These are phyloP conservation scores for Nakazawaea molendinolei DNA, from an alignment of 805 yeast genomes.

Conservation along the genomic window DNA sequence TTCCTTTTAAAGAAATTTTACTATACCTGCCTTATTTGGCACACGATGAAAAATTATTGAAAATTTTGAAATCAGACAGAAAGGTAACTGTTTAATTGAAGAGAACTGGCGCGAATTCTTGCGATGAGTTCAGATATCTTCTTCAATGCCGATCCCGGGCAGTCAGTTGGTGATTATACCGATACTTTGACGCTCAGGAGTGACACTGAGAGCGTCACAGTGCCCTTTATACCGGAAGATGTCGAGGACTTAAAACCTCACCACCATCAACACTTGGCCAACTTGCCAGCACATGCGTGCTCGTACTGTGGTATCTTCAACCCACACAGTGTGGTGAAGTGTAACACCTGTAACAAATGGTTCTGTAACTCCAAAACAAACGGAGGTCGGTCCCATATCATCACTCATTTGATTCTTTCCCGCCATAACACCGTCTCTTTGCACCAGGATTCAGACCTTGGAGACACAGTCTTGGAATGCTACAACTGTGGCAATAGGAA, in stretches of 20 bases:
- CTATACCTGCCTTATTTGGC: no score
- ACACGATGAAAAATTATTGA: no score
- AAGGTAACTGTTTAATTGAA: no score
- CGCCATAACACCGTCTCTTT: constrained; percentile 69
- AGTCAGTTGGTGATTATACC: constrained; percentile 1
- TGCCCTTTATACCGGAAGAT: constrained; percentile 1
- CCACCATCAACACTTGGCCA: not conserved
- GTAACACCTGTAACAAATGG: constrained; percentile 78
- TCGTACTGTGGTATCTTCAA: constrained; percentile 71
- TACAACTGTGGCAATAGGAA: constrained; percentile 83
- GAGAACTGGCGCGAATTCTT: no score
- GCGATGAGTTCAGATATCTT: not conserved
- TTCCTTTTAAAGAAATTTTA: no score
- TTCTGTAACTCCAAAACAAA: constrained; percentile 73
- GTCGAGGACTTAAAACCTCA: constrained; percentile 2
- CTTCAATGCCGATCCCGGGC: constrained; percentile 1
- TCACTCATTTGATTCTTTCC: constrained; percentile 77
- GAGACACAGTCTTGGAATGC: constrained; percentile 85
- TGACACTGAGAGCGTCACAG: not conserved
- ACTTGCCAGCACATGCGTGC: constrained; percentile 31
- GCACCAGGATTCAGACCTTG: constrained; percentile 76
- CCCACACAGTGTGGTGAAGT: constrained; percentile 62
- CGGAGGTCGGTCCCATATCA: constrained; percentile 68
- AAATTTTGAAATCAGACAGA: no score
- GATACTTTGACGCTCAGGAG: constrained; percentile 7